A percentile compares a stretch with the other conserved stretches of the same genome.
Evolutionary conservation across 139 green algal genomes (phyloP).

Genomic region (Parachlorella kessleri): DNA sequence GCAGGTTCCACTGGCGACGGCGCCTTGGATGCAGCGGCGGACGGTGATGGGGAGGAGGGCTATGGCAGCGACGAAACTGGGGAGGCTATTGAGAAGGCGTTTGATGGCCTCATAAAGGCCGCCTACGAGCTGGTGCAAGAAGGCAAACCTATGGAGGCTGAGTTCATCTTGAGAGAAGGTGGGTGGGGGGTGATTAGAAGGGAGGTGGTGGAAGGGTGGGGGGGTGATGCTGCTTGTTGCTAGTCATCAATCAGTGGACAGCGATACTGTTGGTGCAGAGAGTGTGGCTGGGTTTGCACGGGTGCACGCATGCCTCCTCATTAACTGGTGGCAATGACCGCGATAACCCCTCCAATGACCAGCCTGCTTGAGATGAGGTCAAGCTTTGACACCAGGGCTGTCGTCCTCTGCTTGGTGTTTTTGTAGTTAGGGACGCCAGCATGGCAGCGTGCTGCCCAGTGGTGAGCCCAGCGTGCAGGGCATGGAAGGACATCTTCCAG

Average conservation of each 20-base stretch:
- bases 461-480: too few species aligned
- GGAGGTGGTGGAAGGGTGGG: too few species aligned
- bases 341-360: too few species aligned
- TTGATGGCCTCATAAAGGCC: conserved; percentile 24
- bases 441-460: too few species aligned
- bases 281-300: neutral
- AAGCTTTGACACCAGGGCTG: too few species aligned
- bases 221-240: neutral
- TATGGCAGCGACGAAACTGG: neutral
- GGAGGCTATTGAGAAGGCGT: conserved; percentile 14
- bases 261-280: neutral
- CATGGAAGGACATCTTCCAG: too few species aligned
- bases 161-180: conserved; percentile 27
- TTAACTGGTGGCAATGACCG: too few species aligned
- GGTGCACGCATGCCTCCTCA: neutral
- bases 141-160: conserved; percentile 32
- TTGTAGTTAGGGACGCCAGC: too few species aligned
- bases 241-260: neutral
- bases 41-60: conserved; percentile 2
- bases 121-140: conserved; percentile 27
- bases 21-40: too few species aligned
- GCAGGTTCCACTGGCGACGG: too few species aligned
- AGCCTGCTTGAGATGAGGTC: too few species aligned
- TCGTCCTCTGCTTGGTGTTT: too few species aligned
- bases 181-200: neutral